Percentiles rank a stretch among this genome's conserved stretches.
phyloP scores from a whole-genome alignment of 345 rosid genomes.

The Eutrema yunnanense region DNA sequence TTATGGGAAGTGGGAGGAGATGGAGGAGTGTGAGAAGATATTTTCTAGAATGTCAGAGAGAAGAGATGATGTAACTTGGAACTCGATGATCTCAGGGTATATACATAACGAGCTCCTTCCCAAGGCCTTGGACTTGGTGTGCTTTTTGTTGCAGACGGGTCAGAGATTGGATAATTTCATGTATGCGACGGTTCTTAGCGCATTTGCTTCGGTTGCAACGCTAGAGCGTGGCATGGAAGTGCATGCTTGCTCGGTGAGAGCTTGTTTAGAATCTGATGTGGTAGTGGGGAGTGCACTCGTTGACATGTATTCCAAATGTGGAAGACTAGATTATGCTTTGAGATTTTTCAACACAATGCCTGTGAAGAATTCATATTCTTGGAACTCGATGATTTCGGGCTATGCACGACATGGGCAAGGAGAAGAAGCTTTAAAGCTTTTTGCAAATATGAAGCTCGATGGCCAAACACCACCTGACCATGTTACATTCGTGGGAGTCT shows the following conservation, averaged over 20 bases:
- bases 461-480: conserved; percentile 65
- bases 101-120: conserved; percentile 62
- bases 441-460: conserved; percentile 53
- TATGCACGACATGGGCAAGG: conserved; percentile 89
- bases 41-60: conserved; percentile 73
- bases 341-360: conserved; percentile 67
- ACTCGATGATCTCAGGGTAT: conserved; percentile 87
- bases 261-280: conserved; percentile 71
- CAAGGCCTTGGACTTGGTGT: conserved; percentile 79
- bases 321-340: conserved; percentile 84
- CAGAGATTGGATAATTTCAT: conserved; percentile 68
- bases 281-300: conserved; percentile 90
- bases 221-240: conserved; percentile 92
- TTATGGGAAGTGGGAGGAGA: conserved; percentile 82
- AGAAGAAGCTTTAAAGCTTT: conserved; percentile 58
- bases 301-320: conserved; percentile 97
- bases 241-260: conserved; percentile 75
- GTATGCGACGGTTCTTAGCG: conserved; percentile 92
- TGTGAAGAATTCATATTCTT: conserved; percentile 70
- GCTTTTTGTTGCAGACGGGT: conserved; percentile 71
- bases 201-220: conserved; percentile 89
- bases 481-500: conserved; percentile 87
- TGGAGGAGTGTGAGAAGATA: conserved; percentile 66
- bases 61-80: conserved; percentile 81
- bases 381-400: conserved; percentile 95